Base-by-base conservation (phyloP, 495 filamentous ascomycete species). In the Penicillium roqueforti region DNA sequence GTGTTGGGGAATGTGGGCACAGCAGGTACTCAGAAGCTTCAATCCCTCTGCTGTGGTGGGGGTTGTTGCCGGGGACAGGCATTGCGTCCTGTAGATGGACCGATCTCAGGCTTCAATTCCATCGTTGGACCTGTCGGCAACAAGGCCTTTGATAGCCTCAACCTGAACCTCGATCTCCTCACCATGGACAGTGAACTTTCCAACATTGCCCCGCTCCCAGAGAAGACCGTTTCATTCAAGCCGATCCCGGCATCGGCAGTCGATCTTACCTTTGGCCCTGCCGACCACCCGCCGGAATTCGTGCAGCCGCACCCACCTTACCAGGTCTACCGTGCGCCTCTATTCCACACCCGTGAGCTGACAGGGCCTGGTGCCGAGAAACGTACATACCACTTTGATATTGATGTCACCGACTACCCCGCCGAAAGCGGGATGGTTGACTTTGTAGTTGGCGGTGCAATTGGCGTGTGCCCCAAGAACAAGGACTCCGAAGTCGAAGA, bases 281-380 rank as follows among this genome's bases (percentile, higher is more conserved):
- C 59, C 6, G 68, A 76, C 48, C 84, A 91, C 66, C 92, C 93
- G 14, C 93, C 93, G 3, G 80, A 77, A 37, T 98, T 90, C 65
- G 91, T 97, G 47, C 88, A 93, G 58, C 93, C 93, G n/a, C 93
- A 98, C 64, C 89, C 88, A 34, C 93, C 93, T 1, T 90, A 95
- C 67, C 79, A 90, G 47, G 92, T 98, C 43, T 93, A 86, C 69
- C 86, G 90, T 8, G 91, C 92, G 20, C 88, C 83, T 54, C 80
- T 98, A 38, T 83, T 87, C 66, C 82, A 82, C 61, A 83, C 90
- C 1, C 86, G 93, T 25, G 91, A 96, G 68, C 71, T 98, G 53
- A 98, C 93, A 1, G 85, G 83, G 56, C 74, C 78, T n/a, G 92
- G 92, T n/a, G 93, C 93, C 10, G 87, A 92, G 75, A 97, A 97